Conservation (phyloP, 352 stramenopile genomes). For the Phytophthora uliginosa region DNA sequence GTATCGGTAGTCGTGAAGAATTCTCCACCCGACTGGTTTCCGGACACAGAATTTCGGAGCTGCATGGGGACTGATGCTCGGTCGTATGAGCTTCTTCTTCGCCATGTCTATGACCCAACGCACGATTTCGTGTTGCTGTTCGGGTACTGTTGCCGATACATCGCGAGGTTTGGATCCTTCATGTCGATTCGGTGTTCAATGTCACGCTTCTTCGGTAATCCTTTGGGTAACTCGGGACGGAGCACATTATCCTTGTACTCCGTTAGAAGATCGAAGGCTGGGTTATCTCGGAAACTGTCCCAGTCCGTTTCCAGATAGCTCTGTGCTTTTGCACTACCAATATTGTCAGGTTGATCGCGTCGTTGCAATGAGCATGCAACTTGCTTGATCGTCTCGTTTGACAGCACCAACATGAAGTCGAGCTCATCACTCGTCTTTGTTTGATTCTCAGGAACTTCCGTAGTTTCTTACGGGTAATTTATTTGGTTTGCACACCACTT, state of each 20-base stretch:
- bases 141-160: slow-evolving; percentile 19
- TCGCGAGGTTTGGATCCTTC: background rate
- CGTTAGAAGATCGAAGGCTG: background rate
- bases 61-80: background rate
- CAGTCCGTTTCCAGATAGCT: background rate
- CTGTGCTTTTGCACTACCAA: background rate
- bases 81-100: background rate
- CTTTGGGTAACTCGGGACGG: slow-evolving; percentile 9
- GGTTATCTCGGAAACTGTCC: background rate
- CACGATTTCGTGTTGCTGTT: slow-evolving; percentile 17
- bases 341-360: background rate
- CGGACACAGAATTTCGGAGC: background rate
- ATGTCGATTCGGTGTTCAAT: background rate
- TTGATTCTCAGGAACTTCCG: slow-evolving; percentile 20
- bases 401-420: background rate
- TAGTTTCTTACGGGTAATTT: slow-evolving; percentile 13
- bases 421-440: slow-evolving; percentile 11
- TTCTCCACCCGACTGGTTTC: background rate
- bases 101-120: background rate
- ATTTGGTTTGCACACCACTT: slow-evolving; percentile 5
- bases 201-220: slow-evolving; percentile 8
- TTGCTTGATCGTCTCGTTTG: background rate
- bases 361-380: background rate
- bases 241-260: slow-evolving; percentile 14
- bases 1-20: background rate